Conservation (phyloP, 83 land plant genomes). For the Picea mariana region DNA sequence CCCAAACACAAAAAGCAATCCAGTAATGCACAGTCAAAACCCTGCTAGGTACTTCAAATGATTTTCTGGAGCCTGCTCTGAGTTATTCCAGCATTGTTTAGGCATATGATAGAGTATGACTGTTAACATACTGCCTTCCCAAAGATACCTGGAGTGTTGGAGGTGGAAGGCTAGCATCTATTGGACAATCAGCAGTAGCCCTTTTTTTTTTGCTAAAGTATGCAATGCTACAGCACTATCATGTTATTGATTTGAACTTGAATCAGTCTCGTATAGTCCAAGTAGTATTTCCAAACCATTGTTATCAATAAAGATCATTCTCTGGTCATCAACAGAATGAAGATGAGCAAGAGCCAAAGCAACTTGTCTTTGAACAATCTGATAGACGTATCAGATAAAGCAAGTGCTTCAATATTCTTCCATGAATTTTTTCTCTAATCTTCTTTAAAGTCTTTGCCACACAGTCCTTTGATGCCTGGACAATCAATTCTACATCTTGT, state of each 20-base stretch:
- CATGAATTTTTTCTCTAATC: slow-evolving; percentile 91
- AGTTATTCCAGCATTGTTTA: no score
- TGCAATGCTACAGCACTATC: slow-evolving; percentile 81
- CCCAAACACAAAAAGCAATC: no score
- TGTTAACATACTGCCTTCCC: no score
- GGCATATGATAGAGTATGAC: no score
- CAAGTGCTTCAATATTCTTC: slow-evolving; percentile 85
- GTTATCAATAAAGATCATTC: slow-evolving; percentile 76
- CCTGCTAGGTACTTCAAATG: no score
- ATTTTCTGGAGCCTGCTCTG: no score
- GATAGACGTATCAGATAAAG: slow-evolving; percentile 81
- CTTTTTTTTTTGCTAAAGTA: slow-evolving; percentile 84
- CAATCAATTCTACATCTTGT: slow-evolving; percentile 92
- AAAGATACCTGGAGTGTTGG: slow-evolving; percentile 85
- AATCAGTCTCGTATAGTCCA: slow-evolving; percentile 54
- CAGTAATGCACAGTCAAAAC: no score
- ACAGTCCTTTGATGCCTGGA: slow-evolving; percentile 97
- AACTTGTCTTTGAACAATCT: slow-evolving; percentile 84
- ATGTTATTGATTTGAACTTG: slow-evolving; percentile 65
- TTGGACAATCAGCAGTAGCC: slow-evolving; percentile 72
- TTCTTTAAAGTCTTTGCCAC: slow-evolving; percentile 90
- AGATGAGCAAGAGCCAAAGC: slow-evolving; percentile 95
- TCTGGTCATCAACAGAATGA: slow-evolving; percentile 77
- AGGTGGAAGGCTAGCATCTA: slow-evolving; percentile 91
- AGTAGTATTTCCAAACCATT: slow-evolving; percentile 89